Evolutionary conservation across 306 rosid genomes (phyloP).

Genomic region (Phaseolus lunatus): DNA sequence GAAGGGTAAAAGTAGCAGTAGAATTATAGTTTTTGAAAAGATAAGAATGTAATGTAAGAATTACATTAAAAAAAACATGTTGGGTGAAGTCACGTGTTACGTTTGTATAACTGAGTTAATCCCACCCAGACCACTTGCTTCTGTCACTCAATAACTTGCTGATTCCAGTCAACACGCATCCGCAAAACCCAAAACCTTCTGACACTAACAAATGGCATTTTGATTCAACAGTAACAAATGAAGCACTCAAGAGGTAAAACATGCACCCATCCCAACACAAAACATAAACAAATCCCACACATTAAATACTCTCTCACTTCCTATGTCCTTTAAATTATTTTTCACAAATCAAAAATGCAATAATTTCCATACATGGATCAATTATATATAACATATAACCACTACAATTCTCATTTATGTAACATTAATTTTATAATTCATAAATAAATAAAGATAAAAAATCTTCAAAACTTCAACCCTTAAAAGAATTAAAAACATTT

Average conservation of each 20-base stretch:
- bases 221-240: not conserved
- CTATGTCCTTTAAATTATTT: no score
- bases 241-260: not conserved
- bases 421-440: no score
- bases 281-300: not conserved
- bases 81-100: conserved; percentile 3
- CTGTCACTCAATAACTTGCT: not conserved
- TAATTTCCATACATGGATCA: no score
- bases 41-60: not conserved
- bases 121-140: not conserved
- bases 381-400: no score
- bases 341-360: no score
- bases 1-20: not conserved
- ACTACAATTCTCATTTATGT: no score
- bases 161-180: conserved; percentile 17
- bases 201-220: not conserved
- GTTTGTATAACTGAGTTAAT: not conserved
- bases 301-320: not conserved
- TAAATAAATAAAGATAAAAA: no score
- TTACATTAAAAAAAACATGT: not conserved
- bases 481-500: no score
- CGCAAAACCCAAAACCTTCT: not conserved
- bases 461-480: no score
- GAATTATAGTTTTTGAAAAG: not conserved
- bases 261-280: not conserved